Base-by-base conservation (phyloP, 306 rosid species). In the Vicia faba region DNA sequence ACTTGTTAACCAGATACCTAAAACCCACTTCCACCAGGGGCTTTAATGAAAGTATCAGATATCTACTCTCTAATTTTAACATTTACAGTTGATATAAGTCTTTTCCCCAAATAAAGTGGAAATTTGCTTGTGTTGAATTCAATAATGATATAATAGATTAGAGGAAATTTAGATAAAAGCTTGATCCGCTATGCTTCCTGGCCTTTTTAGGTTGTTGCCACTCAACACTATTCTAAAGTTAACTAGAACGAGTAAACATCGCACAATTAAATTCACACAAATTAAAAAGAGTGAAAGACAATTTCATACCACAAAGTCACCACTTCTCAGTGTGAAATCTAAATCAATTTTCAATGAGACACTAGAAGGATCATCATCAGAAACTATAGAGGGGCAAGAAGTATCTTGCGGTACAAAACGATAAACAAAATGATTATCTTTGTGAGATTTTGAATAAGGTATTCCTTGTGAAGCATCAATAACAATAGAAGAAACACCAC, bases 291-390 rank as follows among this genome's bases (percentile, higher is more conserved):
- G 36, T 26, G 49, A 41, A 49, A 51, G 29, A 61, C 64, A 63
- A 70, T 7, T 38, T n/a, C 75, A 38, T 87, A 92, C 96, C 98
- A 92, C 98, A 77, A 70, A 70, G 73, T 92, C 98, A 25, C 98
- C 98, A 66, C 78, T 82, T 82, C 80, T 79, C 29, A 92, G 78
- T 55, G 73, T 80, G 75, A 84, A 75, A 79, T 81, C 82, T 35
- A 84, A 71, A 67, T 81, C 79, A 71, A 40, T 80, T 78, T 78
- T 61, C 28, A 81, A 85, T 45, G 87, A 54, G 13, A 60, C 62
- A 70, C 38, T 69, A 26, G 58, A 74, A 63, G 64, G 63, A 50
- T 73, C 82, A 13, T 41, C 72, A 71, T 78, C 78, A 36, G 84
- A 78, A 46, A 64, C 76, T 72, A 73, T 73, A 65, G 68, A 59